phyloP scores from a whole-genome alignment of 2,329 filamentous ascomycete genomes.

The Tolypocladium endophyticum region DNA sequence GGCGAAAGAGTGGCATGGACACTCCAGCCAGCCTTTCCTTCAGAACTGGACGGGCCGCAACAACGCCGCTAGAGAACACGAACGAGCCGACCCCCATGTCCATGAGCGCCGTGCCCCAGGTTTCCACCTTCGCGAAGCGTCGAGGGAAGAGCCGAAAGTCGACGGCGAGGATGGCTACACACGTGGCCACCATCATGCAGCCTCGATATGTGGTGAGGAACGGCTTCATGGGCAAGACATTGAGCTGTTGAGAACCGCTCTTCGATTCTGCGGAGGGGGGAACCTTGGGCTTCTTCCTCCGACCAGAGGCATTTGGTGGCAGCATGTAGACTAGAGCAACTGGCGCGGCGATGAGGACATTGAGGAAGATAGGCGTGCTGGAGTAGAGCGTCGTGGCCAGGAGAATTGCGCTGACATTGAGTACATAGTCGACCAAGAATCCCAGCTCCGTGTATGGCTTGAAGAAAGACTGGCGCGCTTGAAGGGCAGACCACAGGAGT shows the following conservation, averaged over 20 bases:
- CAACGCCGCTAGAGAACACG: conserved; percentile 85
- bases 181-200: conserved; percentile 84
- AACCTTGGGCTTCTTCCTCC: conserved; percentile 36
- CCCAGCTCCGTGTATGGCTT: conserved; percentile 58
- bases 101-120: conserved; percentile 99
- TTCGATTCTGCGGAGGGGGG: conserved; percentile 32
- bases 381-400: conserved; percentile 83
- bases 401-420: conserved; percentile 74
- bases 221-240: conserved; percentile 66
- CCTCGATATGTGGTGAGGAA: conserved; percentile 90
- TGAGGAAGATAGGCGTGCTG: conserved; percentile 61
- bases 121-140: conserved; percentile 94
- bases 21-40: conserved; percentile 51
- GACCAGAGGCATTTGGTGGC: conserved; percentile 23
- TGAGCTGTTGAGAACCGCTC: conserved; percentile 13
- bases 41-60: conserved; percentile 74
- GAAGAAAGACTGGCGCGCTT: conserved; percentile 78
- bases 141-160: conserved; percentile 90
- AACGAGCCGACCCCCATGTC: conserved; percentile 95
- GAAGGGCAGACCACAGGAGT: conserved; percentile 80
- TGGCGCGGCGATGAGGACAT: conserved; percentile 62
- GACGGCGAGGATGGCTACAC: conserved; percentile 86
- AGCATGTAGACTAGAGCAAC: conserved; percentile 51
- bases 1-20: conserved; percentile 36
- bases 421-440: conserved; percentile 70